Conservation (phyloP, 192 early-diverging fungal species). For the Coemansia sp. region DNA sequence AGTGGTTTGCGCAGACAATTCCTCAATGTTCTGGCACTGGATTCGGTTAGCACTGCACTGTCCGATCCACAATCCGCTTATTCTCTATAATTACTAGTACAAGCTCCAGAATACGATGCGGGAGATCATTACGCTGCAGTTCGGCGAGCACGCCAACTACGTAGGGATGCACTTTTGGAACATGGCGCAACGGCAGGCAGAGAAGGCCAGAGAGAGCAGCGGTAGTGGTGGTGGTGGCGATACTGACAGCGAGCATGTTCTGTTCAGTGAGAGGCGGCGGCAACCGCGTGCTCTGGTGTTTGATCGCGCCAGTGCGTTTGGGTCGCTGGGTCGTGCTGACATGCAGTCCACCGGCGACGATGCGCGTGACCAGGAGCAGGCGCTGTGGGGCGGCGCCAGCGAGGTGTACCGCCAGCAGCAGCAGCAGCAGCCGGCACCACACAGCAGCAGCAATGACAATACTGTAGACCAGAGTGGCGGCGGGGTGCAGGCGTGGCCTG, state of each 20-base stretch:
- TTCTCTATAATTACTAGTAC: neutral
- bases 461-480: neutral
- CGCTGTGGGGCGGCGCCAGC: constrained; percentile 29
- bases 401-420: constrained; percentile 36
- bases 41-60: too few relatives aligned
- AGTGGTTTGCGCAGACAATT: too few relatives aligned
- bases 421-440: neutral
- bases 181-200: constrained; percentile 36
- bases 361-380: constrained; percentile 12
- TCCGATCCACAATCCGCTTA: too few relatives aligned
- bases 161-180: constrained; percentile 95
- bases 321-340: constrained; percentile 16
- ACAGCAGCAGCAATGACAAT: neutral
- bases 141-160: constrained; percentile 84
- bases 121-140: constrained; percentile 91
- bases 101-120: constrained; percentile 53
- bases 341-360: constrained; percentile 20
- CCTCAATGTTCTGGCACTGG: too few relatives aligned
- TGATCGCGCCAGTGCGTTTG: constrained; percentile 71
- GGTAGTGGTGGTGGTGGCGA: constrained; percentile 25
- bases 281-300: constrained; percentile 78
- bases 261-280: constrained; percentile 42
- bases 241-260: constrained; percentile 51
- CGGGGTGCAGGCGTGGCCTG: constrained; percentile 66
- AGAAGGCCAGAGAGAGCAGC: constrained; percentile 57